Percentiles rank a stretch among this genome's conserved stretches.
These are phyloP conservation scores for Calonectria montana DNA, from an alignment of 2,329 filamentous ascomycete species.

Conservation along the genomic window DNA sequence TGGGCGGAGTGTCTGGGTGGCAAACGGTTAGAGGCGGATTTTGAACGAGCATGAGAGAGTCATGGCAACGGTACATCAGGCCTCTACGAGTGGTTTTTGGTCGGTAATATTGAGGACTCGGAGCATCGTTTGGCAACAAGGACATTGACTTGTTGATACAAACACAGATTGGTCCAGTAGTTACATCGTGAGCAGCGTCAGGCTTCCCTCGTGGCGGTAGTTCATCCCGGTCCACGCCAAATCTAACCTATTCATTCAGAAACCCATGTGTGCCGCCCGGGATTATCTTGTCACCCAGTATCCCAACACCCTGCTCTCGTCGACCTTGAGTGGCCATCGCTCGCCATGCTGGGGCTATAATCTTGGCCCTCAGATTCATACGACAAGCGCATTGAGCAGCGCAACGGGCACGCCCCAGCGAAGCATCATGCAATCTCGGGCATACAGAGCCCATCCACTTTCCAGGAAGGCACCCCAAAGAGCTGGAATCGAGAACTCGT, in stretches of 20 bases:
- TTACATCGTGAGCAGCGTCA: not conserved
- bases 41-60: not conserved
- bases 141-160: not conserved
- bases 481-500: not conserved
- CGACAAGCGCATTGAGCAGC: constrained; percentile 3
- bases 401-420: not conserved
- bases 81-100: not conserved
- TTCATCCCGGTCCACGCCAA: not conserved
- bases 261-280: constrained; percentile 3
- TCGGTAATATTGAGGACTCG: not conserved
- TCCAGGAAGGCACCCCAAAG: not conserved
- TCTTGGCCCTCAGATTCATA: constrained; percentile 6
- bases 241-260: not conserved
- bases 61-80: not conserved
- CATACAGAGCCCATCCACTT: not conserved
- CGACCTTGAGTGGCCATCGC: not conserved
- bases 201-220: not conserved
- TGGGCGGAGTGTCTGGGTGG: not conserved
- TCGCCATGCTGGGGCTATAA: constrained; percentile 1
- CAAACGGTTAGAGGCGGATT: not conserved
- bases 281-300: not conserved
- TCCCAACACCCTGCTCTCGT: not conserved
- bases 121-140: not conserved
- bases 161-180: not conserved
- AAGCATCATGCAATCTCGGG: constrained; percentile 9